Evolutionary conservation across 2,329 filamentous ascomycete species (phyloP), one percentile per base, ranked within the genome.

Genomic region (Ampelomyces quisqualis): DNA sequence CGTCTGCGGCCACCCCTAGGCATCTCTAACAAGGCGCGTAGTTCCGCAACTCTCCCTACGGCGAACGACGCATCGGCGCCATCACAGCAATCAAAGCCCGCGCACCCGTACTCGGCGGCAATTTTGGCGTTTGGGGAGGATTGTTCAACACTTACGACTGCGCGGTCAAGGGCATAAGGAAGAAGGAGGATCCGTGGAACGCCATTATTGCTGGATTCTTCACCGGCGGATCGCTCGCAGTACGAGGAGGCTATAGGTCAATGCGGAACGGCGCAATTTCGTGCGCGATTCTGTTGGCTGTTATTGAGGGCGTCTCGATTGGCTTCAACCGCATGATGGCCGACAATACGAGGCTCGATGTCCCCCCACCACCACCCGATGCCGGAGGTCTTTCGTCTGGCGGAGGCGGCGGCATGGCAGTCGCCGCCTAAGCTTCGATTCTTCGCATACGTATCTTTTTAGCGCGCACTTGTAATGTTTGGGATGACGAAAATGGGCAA

Each of bases 121-220:
- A 98, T 77, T 98, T 97, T 62, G 91, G 91, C 61, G 89, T 95
- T 42, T 97, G 93, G 91, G 91, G 93, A 67, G 93, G 93, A 55
- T 76, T 97, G 43, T 97, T 97, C 78, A 89, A 84, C 60, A 94
- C 89, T 48, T 97, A 91, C 65, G 93, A 98, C 74, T 98, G 93
- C 76, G 87, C 90, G 15, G 87, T 96, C 49, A 98, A 97, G 78
- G 91, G 91, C 43, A 76, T 77, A 55, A 63, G 90, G 53, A 88
- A 93, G 78, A 97, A 96, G 84, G 93, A 98, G 71, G 93, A 97
- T 69, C 90, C 93, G 10, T 97, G 90, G 76, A 97, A 97, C 74
- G 90, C 90, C 62, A 97, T 98, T 69, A 94, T 91, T 58, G 93
- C 91, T 28, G 93, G 93, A 38, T 96, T 96, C 78, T 91, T 96